Evolutionary conservation across 208 protist genomes (phyloP), one percentile per base, ranked within the genome.

Genomic region (Crithidia mellificae): DNA sequence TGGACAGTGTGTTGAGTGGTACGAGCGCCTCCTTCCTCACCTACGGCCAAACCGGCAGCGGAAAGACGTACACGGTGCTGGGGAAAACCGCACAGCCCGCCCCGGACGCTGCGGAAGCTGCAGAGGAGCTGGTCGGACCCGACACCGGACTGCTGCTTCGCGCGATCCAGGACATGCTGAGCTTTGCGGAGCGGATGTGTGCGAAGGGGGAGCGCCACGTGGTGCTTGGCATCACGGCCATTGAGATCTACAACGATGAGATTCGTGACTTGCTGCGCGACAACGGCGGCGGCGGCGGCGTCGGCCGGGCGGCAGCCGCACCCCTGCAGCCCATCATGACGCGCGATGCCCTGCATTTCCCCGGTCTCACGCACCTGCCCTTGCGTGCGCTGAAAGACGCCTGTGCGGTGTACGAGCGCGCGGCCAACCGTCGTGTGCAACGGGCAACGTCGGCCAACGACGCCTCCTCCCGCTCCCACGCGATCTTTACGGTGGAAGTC

Each of bases 31-130:
- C 76, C 2, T 54, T 96, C 27, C 65, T 93, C 30, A 78, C 87
- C 14, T 95, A 95, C 57, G 91, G 92, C 9, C 90, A 97, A 68
- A 97, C 88, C 1, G 89, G 91, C 24, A 93, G 85, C 54, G 95
- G 95, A 8, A 95, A 95, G 74, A 92, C 90, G 12, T 87, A 84
- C 79, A 93, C 90, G 4, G 71, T 92, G 39, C 77, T 92, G 17
- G 84, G 68, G 1, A 73, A 52, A 29, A 27, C 38, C 0, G 25
- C 50, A 0, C 36, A 17, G 11, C 3, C n/a, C 6, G 7, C 27
- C 2, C 76, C 7, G 64, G 53, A 19, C 56, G 76, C 39, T 14
- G 39, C 20, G n/a, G n/a, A n/a, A 47, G 58, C 49, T 63, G 66
- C 22, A 29, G 51, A 74, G 24, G 73, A 77, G 2, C 58, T 78